Percentiles rank a stretch among this genome's conserved stretches.
phyloP scores from a whole-genome alignment of 164 flowering plant genomes.

The Kingdonia uniflora region DNA sequence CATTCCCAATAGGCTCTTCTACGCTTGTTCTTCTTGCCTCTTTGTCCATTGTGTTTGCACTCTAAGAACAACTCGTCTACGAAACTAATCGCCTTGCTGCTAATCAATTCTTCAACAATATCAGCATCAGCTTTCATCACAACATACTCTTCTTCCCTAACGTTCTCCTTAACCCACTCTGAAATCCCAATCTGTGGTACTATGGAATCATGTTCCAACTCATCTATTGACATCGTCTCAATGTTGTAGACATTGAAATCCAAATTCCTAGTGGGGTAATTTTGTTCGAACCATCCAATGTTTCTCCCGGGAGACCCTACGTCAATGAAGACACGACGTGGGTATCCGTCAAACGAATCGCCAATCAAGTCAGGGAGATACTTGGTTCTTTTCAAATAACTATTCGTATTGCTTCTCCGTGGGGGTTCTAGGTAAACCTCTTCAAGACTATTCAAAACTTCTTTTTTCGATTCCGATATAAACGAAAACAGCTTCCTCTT shows the following conservation, averaged over 20 bases:
- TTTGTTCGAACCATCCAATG: slow-evolving; percentile 40
- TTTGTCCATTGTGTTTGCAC: slow-evolving; percentile 37
- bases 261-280: slow-evolving; percentile 54
- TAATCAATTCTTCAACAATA: slow-evolving; percentile 67
- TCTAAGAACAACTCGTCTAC: slow-evolving; percentile 75
- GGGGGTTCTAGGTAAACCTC: slow-evolving; percentile 81
- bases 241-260: slow-evolving; percentile 48
- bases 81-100: slow-evolving; percentile 35
- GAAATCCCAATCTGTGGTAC: slow-evolving; percentile 30
- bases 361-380: slow-evolving; percentile 61
- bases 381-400: slow-evolving; percentile 32
- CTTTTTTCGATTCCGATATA: slow-evolving; percentile 35
- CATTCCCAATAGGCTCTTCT: slow-evolving; percentile 91
- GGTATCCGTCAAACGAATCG: slow-evolving; percentile 48
- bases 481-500: slow-evolving; percentile 22
- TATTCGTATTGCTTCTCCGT: slow-evolving; percentile 13
- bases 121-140: slow-evolving; percentile 80
- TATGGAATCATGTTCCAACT: slow-evolving; percentile 1
- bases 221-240: slow-evolving; percentile 28
- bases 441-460: slow-evolving; percentile 49
- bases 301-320: slow-evolving; percentile 25
- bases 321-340: slow-evolving; percentile 57
- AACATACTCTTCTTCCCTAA: slow-evolving; percentile 59
- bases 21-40: slow-evolving; percentile 21
- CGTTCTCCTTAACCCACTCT: slow-evolving; percentile 54